Conservation (phyloP, 129 eudicot genomes). For the Oenanthe sinensis region DNA sequence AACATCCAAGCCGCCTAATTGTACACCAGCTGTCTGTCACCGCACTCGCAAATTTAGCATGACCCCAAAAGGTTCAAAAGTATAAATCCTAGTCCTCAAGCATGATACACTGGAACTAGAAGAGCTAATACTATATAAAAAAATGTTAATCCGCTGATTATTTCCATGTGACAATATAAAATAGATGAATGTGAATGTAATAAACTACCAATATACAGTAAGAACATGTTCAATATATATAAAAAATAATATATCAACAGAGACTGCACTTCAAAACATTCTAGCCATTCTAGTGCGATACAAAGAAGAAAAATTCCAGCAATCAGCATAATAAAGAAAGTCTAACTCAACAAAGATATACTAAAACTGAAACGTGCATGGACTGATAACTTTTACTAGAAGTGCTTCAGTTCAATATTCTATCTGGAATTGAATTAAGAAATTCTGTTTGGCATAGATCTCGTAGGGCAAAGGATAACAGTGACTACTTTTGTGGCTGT, state of each 20-base stretch:
- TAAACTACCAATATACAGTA: not conserved
- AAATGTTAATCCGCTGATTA: not conserved
- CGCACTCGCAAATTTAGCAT: not conserved
- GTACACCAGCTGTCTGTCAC: not conserved
- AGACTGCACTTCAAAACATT: not conserved
- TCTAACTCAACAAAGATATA: not conserved
- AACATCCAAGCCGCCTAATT: not conserved
- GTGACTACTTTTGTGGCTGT: not conserved
- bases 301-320: not conserved
- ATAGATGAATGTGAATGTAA: slow-evolving; percentile 1
- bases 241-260: no score
- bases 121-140: not conserved
- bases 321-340: not conserved
- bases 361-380: not conserved
- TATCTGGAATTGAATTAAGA: not conserved
- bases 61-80: not conserved
- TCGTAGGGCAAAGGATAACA: not conserved
- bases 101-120: not conserved
- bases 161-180: no score
- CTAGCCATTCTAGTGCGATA: not conserved
- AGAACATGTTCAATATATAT: not conserved
- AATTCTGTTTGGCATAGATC: not conserved
- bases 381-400: not conserved
- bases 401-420: not conserved
- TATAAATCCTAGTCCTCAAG: not conserved